Percentiles rank a stretch among this genome's conserved stretches.
Conservation (phyloP, 805 yeast species). For the Zygoascus flipseniorum region DNA sequence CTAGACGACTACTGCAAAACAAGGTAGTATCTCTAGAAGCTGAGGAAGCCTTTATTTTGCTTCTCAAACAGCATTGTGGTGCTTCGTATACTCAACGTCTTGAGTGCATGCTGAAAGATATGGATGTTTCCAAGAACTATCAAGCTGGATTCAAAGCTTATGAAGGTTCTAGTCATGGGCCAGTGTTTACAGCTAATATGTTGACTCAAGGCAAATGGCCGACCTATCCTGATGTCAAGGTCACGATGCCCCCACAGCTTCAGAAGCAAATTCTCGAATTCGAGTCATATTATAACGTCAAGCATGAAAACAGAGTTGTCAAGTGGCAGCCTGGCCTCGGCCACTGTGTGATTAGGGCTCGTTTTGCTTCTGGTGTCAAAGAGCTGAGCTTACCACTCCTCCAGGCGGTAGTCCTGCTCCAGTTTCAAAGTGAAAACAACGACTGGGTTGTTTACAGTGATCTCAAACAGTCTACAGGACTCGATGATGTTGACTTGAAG, state of each 20-base stretch:
- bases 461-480: constrained; percentile 14
- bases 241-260: constrained; percentile 23
- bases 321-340: constrained; percentile 25
- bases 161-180: background rate
- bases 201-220: constrained; percentile 28
- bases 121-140: constrained; percentile 68
- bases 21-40: constrained; percentile 68
- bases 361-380: constrained; percentile 24
- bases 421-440: constrained; percentile 18
- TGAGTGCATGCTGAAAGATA: constrained; percentile 91
- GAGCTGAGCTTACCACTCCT: constrained; percentile 22
- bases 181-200: constrained; percentile 17
- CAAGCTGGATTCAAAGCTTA: constrained; percentile 39
- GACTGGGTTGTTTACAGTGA: constrained; percentile 12
- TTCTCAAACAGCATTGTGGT: constrained; percentile 78
- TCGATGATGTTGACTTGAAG: constrained; percentile 15
- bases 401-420: constrained; percentile 24
- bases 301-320: constrained; percentile 13
- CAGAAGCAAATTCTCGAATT: constrained; percentile 16
- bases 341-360: constrained; percentile 23
- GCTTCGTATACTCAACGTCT: constrained; percentile 84
- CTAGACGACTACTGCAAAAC: constrained; percentile 78
- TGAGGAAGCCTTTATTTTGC: constrained; percentile 74
- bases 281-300: constrained; percentile 17
- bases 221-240: constrained; percentile 18